phyloP scores from a whole-genome alignment of 2,329 filamentous ascomycete genomes.

The Epichloe aotearoae region DNA sequence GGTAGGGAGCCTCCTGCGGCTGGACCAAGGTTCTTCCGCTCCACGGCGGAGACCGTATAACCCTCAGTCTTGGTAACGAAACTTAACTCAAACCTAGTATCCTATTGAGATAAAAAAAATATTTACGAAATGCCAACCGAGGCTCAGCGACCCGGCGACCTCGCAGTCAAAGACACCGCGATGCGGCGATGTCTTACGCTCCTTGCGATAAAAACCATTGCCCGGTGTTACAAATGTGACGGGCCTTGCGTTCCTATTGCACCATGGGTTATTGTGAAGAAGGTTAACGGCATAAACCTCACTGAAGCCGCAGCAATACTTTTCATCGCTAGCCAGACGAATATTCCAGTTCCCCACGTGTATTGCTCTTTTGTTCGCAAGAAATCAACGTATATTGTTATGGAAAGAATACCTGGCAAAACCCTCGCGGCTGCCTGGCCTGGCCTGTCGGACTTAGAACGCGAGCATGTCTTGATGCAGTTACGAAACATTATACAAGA shows the following conservation, averaged over 20 bases:
- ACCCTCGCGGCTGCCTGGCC: conserved; percentile 9
- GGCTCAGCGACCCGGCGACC: not conserved
- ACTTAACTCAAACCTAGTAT: not conserved
- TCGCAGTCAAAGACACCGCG: not conserved
- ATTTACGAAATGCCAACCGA: not conserved
- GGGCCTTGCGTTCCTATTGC: not conserved
- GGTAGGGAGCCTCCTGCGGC: not conserved
- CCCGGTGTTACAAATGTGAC: not conserved
- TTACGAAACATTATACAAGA: conserved; percentile 12
- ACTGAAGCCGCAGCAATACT: conserved; percentile 12
- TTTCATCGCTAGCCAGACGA: conserved; percentile 10
- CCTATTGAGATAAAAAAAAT: not conserved
- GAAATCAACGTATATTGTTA: conserved; percentile 30
- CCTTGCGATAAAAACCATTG: not conserved
- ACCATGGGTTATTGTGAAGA: not conserved
- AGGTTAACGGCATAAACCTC: not conserved
- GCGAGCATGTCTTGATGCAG: conserved; percentile 9
- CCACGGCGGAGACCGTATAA: not conserved
- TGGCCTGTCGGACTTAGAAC: conserved; percentile 5
- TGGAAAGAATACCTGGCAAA: conserved; percentile 22
- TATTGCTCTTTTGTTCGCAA: conserved; percentile 22
- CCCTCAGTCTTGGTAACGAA: not conserved
- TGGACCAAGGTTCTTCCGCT: not conserved
- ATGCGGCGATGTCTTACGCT: not conserved
- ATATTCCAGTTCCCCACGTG: conserved; percentile 10